Evolutionary conservation across 306 rosid species (phyloP), one percentile per base, ranked within the genome.

Genomic region (Arachis stenosperma): DNA sequence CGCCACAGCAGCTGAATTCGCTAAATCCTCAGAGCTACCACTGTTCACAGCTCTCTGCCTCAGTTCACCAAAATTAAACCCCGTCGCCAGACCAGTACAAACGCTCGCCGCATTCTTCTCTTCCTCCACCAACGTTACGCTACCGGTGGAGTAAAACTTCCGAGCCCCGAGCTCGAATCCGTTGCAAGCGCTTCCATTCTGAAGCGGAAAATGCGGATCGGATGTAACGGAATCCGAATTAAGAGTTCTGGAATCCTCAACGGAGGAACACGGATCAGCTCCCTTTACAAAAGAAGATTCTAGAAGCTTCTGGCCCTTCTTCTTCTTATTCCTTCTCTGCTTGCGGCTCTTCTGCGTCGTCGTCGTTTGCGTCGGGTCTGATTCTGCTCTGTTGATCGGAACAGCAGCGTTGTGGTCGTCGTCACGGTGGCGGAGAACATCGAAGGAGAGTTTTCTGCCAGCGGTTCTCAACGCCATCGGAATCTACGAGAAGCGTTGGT

Each of bases 41-140:
- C 82, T 82, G 78, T 61, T 82, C 60, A 91, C 92, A 67, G 70
- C 79, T 76, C 99, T 88, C 85, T 87, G 97, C 87, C 96, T 81
- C 86, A 91, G 61, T 78, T 86, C 88, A 22, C 92, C 86, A 6
- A 86, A 83, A 77, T 75, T 84, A 67, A 79, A 86, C 84, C 88
- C 87, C 17, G 48, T 77, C 74, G 73, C 76, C 69, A 77, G 85
- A 69, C 64, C 69, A 33, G 76, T 63, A 13, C 79, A 80, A 29
- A 78, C 59, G 67, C 83, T 88, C 71, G 60, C 73, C 64, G 36
- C 63, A 43, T 74, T 29, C 39, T 66, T 22, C 81, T 85, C 87
- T 85, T 67, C 41, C 80, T 83, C 88, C 87, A 81, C 86, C 55
- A 61, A 75, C 33, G 82, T 75, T 55, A 81, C 79, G 52, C 80